phyloP scores from a whole-genome alignment of 371 early-diverging fungal genomes.

The Mortierella sp. region DNA sequence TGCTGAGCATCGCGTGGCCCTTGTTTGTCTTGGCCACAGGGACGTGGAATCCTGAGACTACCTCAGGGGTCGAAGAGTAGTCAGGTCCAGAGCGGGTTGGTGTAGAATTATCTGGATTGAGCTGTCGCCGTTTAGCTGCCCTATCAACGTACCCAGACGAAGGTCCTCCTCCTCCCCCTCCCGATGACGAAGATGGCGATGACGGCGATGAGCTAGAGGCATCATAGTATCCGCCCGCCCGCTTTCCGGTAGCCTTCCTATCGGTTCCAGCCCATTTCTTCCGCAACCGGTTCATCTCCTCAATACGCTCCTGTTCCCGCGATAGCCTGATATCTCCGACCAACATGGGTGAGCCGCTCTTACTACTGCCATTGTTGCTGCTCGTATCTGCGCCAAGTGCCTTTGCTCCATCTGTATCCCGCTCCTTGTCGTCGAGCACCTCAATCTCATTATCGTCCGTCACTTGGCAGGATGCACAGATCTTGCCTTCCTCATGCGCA shows the following conservation, averaged over 20 bases:
- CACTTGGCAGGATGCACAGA: conserved; percentile 60
- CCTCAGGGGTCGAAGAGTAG: background rate
- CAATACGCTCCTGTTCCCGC: conserved; percentile 53
- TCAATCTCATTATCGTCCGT: conserved; percentile 61
- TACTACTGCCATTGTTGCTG: background rate
- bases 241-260: conserved; percentile 19
- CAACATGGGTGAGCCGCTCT: conserved; percentile 15
- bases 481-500: conserved; percentile 61
- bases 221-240: background rate
- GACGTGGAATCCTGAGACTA: conserved; percentile 36
- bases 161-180: background rate
- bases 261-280: conserved; percentile 58
- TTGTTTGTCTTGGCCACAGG: conserved; percentile 53
- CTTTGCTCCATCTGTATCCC: conserved; percentile 6
- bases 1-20: conserved; percentile 59
- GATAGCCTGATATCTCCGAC: conserved; percentile 34
- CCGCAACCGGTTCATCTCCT: conserved; percentile 58
- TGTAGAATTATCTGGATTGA: conserved; percentile 50
- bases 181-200: background rate
- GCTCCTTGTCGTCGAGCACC: conserved; percentile 45
- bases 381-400: background rate
- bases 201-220: background rate
- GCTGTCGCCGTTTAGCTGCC: conserved; percentile 52
- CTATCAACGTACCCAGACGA: conserved; percentile 49
- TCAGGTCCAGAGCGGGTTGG: conserved; percentile 19